phyloP scores from a whole-genome alignment of 305 asterid species.

The Caryopteris hybrid region DNA sequence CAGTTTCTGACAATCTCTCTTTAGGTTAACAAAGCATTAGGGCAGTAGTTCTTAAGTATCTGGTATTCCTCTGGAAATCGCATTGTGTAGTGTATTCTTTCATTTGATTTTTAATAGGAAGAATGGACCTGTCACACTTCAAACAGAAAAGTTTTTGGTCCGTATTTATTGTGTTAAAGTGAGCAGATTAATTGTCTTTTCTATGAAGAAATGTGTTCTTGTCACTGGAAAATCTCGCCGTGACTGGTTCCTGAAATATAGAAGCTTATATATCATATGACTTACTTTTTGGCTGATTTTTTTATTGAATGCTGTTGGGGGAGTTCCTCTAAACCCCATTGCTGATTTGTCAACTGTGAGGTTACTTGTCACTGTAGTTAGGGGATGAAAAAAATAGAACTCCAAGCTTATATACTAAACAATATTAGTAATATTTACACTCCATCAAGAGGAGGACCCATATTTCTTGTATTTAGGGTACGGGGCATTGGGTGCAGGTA shows the following conservation, averaged over 20 bases:
- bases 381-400: not conserved
- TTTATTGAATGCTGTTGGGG: too few relatives aligned
- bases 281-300: not conserved
- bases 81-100: not conserved
- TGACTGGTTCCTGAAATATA: constrained; percentile 2
- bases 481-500: not conserved
- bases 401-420: not conserved
- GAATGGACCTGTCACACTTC: not conserved
- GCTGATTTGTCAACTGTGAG: constrained; percentile 2
- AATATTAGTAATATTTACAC: not conserved
- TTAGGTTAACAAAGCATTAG: not conserved
- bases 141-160: not conserved
- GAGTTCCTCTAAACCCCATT: too few relatives aligned
- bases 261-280: not conserved
- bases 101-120: not conserved
- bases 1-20: constrained; percentile 5
- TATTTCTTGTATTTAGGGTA: not conserved
- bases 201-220: not conserved
- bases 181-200: not conserved
- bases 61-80: not conserved
- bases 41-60: not conserved
- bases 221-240: not conserved
- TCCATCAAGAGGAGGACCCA: not conserved
- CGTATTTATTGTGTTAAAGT: not conserved
- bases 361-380: not conserved